Evolutionary conservation across 2,329 filamentous ascomycete species (phyloP).

Genomic region (Zymoseptoria passerinii): DNA sequence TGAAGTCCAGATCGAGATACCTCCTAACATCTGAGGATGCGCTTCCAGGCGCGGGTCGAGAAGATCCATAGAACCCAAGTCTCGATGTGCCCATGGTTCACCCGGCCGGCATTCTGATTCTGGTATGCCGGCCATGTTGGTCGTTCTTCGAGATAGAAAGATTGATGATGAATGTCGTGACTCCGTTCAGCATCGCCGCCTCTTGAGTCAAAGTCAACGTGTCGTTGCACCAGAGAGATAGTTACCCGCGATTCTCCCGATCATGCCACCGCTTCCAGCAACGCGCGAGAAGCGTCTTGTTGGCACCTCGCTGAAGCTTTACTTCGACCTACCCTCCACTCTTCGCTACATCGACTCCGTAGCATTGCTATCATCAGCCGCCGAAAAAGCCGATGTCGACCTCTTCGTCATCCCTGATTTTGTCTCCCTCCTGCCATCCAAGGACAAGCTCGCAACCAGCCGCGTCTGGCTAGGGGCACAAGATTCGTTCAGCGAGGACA

Average conservation of each 20-base stretch:
- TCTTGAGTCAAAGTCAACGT: neutral
- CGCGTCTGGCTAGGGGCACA: conserved; percentile 63
- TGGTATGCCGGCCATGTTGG: neutral
- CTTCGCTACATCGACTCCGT: conserved; percentile 40
- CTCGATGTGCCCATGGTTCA: neutral
- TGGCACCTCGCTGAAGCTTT: conserved; percentile 71
- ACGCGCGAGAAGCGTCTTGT: conserved; percentile 52
- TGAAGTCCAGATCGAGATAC: neutral
- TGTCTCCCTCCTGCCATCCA: conserved; percentile 52
- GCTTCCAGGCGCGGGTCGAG: neutral
- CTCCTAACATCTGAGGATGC: no score
- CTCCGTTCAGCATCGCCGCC: neutral
- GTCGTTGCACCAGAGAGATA: neutral
- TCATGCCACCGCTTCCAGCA: conserved; percentile 25
- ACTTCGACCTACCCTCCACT: conserved; percentile 62
- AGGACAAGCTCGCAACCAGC: conserved; percentile 38
- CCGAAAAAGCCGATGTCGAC: conserved; percentile 50
- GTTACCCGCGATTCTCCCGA: neutral
- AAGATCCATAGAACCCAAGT: neutral
- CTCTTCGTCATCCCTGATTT: conserved; percentile 75
- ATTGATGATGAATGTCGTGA: neutral
- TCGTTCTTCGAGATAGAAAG: neutral
- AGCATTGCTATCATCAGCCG: conserved; percentile 43
- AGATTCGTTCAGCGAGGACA: conserved; percentile 61
- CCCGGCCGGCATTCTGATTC: neutral